Percentiles rank a stretch among this genome's conserved stretches.
Conservation (phyloP, 352 stramenopile genomes). For the Phytophthora fragariaefolia region DNA sequence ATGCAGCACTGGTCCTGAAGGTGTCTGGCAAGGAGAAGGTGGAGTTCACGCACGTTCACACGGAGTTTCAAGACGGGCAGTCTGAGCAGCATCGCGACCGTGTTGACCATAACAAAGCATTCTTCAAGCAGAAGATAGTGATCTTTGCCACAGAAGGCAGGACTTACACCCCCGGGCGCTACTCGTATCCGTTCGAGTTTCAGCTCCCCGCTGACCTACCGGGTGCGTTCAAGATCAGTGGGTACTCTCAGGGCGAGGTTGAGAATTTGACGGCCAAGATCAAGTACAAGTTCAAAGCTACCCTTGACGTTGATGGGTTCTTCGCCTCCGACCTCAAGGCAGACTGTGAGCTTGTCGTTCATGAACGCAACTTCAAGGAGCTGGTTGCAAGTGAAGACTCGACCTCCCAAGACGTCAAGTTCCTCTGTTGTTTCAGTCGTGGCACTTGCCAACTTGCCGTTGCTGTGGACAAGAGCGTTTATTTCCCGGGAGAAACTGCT, state of each 20-base stretch:
- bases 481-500: conserved; percentile 61
- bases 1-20: conserved; percentile 67
- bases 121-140: conserved; percentile 80
- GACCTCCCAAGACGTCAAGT: conserved; percentile 58
- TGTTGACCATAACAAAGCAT: conserved; percentile 51
- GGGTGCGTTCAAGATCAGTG: conserved; percentile 56
- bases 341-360: conserved; percentile 60
- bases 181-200: conserved; percentile 78
- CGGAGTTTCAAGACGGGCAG: conserved; percentile 39
- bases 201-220: conserved; percentile 57
- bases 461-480: conserved; percentile 79
- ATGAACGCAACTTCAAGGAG: conserved; percentile 54
- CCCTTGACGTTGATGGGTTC: conserved; percentile 64
- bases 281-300: conserved; percentile 84
- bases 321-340: conserved; percentile 72
- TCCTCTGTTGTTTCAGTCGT: conserved; percentile 71
- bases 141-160: conserved; percentile 47
- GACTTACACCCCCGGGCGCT: conserved; percentile 48
- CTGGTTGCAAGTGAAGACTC: conserved; percentile 63
- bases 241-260: conserved; percentile 53
- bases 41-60: conserved; percentile 48
- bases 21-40: conserved; percentile 73
- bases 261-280: conserved; percentile 62
- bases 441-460: conserved; percentile 60
- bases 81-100: conserved; percentile 32